These are phyloP conservation scores for Cordyceps fumosorosea DNA, from an alignment of 2,329 filamentous ascomycete genomes.

Conservation along the genomic window DNA sequence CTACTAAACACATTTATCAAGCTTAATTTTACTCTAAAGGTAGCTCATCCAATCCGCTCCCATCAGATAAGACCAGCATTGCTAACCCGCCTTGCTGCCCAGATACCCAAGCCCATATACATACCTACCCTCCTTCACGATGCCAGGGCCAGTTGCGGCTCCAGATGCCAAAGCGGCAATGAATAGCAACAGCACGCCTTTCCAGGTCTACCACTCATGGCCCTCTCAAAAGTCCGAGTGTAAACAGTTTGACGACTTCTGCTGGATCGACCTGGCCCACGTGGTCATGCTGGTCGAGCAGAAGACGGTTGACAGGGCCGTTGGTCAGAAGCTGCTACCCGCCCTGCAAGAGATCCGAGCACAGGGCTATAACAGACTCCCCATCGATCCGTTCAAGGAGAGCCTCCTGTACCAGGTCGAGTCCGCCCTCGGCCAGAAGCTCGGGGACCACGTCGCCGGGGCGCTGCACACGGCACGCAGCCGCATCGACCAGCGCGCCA, in stretches of 20 bases:
- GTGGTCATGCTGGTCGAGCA: slow-evolving; percentile 16
- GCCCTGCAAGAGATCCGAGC: slow-evolving; percentile 9
- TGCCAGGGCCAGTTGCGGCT: slow-evolving; percentile 1
- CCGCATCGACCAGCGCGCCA: slow-evolving; percentile 15
- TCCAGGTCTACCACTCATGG: slow-evolving; percentile 13
- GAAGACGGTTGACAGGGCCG: background rate
- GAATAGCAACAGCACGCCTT: background rate
- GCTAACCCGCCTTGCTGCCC: background rate
- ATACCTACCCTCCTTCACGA: background rate
- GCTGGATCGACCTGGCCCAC: slow-evolving; percentile 15
- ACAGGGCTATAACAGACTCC: slow-evolving; percentile 7
- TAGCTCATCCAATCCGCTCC: background rate
- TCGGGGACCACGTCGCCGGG: slow-evolving; percentile 15
- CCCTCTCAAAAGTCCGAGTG: slow-evolving; percentile 14
- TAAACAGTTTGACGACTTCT: slow-evolving; percentile 14
- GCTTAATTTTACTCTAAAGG: slow-evolving; percentile 3
- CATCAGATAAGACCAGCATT: background rate
- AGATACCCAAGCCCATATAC: background rate
- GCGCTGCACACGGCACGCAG: slow-evolving; percentile 15
- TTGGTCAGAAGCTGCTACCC: slow-evolving; percentile 9
- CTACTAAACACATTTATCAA: background rate
- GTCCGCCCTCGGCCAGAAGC: slow-evolving; percentile 1
- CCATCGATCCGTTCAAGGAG: slow-evolving; percentile 12
- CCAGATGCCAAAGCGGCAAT: background rate
- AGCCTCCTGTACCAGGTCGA: slow-evolving; percentile 13